Percentiles rank a stretch among this genome's conserved stretches.
Conservation (phyloP, 768 basidiomycete species). For the Trametes gibbosa region DNA sequence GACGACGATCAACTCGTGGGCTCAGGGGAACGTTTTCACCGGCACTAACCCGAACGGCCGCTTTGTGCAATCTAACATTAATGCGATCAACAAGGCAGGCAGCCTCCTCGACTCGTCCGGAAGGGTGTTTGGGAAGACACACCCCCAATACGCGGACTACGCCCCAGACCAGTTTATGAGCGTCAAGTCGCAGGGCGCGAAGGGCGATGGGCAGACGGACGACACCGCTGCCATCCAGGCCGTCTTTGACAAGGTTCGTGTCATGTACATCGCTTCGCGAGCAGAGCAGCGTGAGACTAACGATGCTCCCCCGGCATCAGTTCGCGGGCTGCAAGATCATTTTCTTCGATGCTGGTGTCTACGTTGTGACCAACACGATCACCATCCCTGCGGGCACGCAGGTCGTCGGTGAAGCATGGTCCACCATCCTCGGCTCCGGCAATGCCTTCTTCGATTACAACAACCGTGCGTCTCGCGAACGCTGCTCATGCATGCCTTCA, state of each 20-base stretch:
- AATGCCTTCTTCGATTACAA: slow-evolving; percentile 38
- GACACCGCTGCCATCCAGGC: slow-evolving; percentile 66
- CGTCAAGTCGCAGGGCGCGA: slow-evolving; percentile 65
- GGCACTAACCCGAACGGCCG: slow-evolving; percentile 43
- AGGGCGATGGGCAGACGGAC: slow-evolving; percentile 73
- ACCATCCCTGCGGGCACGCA: slow-evolving; percentile 45
- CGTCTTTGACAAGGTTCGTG: slow-evolving; percentile 53
- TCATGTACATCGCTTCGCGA: not conserved
- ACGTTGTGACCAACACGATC: slow-evolving; percentile 46
- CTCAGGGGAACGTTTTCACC: slow-evolving; percentile 68
- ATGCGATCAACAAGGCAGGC: slow-evolving; percentile 49
- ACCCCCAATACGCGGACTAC: slow-evolving; percentile 60
- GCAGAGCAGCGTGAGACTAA: not conserved
- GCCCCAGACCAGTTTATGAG: slow-evolving; percentile 66
- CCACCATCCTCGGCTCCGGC: slow-evolving; percentile 46
- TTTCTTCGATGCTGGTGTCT: slow-evolving; percentile 70
- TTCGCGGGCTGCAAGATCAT: slow-evolving; percentile 75
- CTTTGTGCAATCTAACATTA: slow-evolving; percentile 53
- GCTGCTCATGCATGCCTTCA: not conserved
- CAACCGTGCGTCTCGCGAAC: slow-evolving; percentile 24
- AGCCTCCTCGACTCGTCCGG: slow-evolving; percentile 56
- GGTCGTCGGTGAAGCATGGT: slow-evolving; percentile 50
- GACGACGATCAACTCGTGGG: slow-evolving; percentile 64
- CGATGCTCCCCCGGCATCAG: slow-evolving; percentile 33
- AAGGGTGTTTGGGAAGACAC: slow-evolving; percentile 56